A percentile compares a stretch with the other conserved stretches of the same genome.
Conservation (phyloP, 306 rosid species). For the Vicia sativa region DNA sequence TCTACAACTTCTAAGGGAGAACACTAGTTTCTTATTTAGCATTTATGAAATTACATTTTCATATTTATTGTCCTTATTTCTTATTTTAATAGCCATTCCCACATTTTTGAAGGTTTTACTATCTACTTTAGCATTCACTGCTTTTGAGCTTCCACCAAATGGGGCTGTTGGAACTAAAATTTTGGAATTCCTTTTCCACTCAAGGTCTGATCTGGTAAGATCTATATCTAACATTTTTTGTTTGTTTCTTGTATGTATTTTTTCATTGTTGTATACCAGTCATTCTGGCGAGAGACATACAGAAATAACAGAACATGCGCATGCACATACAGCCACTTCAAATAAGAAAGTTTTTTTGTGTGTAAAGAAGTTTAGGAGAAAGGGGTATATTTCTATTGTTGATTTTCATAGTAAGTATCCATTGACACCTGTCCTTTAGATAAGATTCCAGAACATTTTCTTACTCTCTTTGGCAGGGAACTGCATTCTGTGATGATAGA, state of each 20-base stretch:
- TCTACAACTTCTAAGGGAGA: slow-evolving; percentile 7
- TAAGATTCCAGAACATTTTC: too few species aligned
- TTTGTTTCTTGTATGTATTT: slow-evolving; percentile 21
- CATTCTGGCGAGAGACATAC: slow-evolving; percentile 18
- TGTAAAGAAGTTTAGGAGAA: slow-evolving; percentile 19
- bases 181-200: slow-evolving; percentile 87
- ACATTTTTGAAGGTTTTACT: slow-evolving; percentile 74
- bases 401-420: background rate
- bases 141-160: slow-evolving; percentile 98
- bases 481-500: too few species aligned
- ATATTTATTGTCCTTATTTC: slow-evolving; percentile 1
- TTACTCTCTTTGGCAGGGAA: too few species aligned
- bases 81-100: slow-evolving; percentile 23
- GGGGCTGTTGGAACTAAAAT: slow-evolving; percentile 92
- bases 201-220: slow-evolving; percentile 94
- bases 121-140: slow-evolving; percentile 94
- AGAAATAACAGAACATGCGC: background rate
- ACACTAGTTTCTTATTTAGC: slow-evolving; percentile 8
- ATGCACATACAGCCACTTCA: slow-evolving; percentile 4
- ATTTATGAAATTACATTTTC: slow-evolving; percentile 15
- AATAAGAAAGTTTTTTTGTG: slow-evolving; percentile 4
- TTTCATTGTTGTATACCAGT: slow-evolving; percentile 1
- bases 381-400: background rate
- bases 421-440: too few species aligned
- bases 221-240: slow-evolving; percentile 18